Conservation (phyloP, 768 basidiomycete genomes). For the Amanita rubescens region DNA sequence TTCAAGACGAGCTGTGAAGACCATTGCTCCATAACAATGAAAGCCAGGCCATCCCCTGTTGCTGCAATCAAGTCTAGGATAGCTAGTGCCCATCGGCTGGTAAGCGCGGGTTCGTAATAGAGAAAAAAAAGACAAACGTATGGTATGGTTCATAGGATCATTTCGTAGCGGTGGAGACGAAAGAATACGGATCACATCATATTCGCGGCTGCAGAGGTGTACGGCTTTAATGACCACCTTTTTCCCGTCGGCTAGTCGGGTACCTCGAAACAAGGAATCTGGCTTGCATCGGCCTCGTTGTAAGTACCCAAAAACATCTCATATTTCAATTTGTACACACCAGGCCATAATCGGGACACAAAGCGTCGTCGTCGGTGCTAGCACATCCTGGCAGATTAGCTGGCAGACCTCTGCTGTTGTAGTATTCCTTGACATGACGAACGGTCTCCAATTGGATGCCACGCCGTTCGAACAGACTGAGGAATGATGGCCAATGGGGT, state of each 20-base stretch:
- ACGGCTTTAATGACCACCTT: constrained; percentile 66
- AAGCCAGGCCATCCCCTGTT: constrained; percentile 42
- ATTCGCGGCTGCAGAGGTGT: constrained; percentile 54
- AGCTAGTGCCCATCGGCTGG: constrained; percentile 32
- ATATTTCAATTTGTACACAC: constrained; percentile 31
- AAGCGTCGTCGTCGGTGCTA: constrained; percentile 43
- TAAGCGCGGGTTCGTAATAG: neutral
- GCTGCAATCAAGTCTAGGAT: constrained; percentile 57
- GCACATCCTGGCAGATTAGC: constrained; percentile 12
- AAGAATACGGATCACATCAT: constrained; percentile 48
- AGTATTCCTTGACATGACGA: constrained; percentile 56
- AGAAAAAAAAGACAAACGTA: constrained; percentile 44
- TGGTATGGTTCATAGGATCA: constrained; percentile 68
- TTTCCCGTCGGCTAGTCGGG: constrained; percentile 38
- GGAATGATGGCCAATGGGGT: constrained; percentile 58
- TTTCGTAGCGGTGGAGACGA: constrained; percentile 43
- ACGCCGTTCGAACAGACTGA: constrained; percentile 33
- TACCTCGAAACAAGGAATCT: constrained; percentile 67
- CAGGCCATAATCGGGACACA: constrained; percentile 67
- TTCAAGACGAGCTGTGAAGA: constrained; percentile 50
- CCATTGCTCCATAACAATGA: constrained; percentile 82
- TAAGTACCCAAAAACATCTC: neutral
- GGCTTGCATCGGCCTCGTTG: constrained; percentile 35
- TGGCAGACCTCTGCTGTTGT: constrained; percentile 22
- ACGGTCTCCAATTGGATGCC: constrained; percentile 66